Evolutionary conservation across 495 filamentous ascomycete species (phyloP).

Genomic region (Hyaloscypha finlandica): DNA sequence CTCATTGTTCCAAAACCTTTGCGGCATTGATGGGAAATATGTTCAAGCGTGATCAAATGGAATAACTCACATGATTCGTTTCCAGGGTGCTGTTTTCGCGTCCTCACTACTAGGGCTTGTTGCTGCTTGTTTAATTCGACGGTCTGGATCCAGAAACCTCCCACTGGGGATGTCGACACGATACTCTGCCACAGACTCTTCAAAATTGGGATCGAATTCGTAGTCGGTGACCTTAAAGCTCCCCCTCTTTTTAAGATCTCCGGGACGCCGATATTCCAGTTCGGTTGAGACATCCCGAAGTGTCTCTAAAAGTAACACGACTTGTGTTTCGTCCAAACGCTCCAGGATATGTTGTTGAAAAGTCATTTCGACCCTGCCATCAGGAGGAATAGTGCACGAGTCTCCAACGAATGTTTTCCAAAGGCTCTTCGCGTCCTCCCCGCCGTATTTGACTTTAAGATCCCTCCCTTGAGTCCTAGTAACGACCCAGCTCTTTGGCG

Average conservation of each 20-base stretch:
- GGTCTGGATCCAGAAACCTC: conserved; percentile 7
- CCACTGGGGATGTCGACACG: conserved; percentile 11
- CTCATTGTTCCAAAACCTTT: background rate
- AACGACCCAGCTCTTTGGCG: conserved; percentile 13
- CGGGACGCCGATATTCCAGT: conserved; percentile 13
- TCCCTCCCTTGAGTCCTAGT: conserved; percentile 15
- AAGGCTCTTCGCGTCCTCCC: conserved; percentile 5
- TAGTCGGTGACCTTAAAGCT: conserved; percentile 19
- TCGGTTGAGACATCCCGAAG: conserved; percentile 9
- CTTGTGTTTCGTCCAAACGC: conserved; percentile 13
- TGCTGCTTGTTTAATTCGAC: background rate
- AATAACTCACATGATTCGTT: conserved; percentile 21
- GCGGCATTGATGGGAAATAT: background rate
- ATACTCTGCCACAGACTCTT: conserved; percentile 18
- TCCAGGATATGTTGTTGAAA: conserved; percentile 22
- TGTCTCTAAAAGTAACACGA: conserved; percentile 10
- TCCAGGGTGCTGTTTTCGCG: conserved; percentile 12
- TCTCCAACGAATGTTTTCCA: conserved; percentile 19
- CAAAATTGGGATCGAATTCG: conserved; percentile 19
- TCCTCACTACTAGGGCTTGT: conserved; percentile 4
- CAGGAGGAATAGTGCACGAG: conserved; percentile 20
- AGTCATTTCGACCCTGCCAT: conserved; percentile 22
- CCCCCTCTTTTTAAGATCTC: conserved; percentile 12
- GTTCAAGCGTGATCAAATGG: background rate
- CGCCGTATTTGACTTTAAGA: conserved; percentile 16